These are phyloP conservation scores for Mycosarcoma maydis DNA, from an alignment of 1,284 basidiomycete genomes.

Conservation along the genomic window DNA sequence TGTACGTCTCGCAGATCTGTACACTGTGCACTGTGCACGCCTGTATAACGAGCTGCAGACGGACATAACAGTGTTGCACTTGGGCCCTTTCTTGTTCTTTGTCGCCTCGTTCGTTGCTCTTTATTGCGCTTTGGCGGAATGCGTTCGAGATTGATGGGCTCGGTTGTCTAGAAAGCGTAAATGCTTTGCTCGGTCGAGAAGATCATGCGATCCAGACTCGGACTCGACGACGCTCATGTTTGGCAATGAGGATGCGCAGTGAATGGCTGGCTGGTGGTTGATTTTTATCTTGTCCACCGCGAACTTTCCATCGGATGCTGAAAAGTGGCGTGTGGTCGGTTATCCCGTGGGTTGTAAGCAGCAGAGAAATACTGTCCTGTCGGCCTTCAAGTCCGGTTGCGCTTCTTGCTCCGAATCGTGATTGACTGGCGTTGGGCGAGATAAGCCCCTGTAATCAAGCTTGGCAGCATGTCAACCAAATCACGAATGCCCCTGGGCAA, in stretches of 20 bases:
- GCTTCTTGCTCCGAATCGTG: too few relatives aligned
- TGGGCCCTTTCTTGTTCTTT: conserved; percentile 3
- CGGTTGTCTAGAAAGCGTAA: background rate
- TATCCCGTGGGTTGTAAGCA: conserved; percentile 1
- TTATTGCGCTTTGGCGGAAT: background rate
- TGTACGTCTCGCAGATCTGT: conserved; percentile 39
- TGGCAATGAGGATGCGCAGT: too few relatives aligned
- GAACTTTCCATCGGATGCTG: background rate
- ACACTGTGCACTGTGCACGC: too few relatives aligned
- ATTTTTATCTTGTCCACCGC: too few relatives aligned
- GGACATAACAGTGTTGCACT: background rate
- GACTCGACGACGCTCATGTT: too few relatives aligned
- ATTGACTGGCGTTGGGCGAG: too few relatives aligned
- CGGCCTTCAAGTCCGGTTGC: conserved; percentile 21
- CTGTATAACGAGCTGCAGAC: conserved; percentile 22
- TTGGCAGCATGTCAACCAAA: background rate
- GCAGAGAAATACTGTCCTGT: conserved; percentile 1
- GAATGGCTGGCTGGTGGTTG: too few relatives aligned
- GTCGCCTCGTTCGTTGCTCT: conserved; percentile 3
- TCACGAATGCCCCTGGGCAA: too few relatives aligned
- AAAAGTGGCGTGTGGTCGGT: conserved; percentile 4
- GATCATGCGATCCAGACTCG: too few relatives aligned
- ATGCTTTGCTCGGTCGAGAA: background rate
- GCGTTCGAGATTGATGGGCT: background rate
- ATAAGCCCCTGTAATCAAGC: conserved; percentile 1